Percentiles rank a stretch among this genome's conserved stretches.
phyloP scores from a whole-genome alignment of 345 rosid species.

The Aurinia saxatilis region DNA sequence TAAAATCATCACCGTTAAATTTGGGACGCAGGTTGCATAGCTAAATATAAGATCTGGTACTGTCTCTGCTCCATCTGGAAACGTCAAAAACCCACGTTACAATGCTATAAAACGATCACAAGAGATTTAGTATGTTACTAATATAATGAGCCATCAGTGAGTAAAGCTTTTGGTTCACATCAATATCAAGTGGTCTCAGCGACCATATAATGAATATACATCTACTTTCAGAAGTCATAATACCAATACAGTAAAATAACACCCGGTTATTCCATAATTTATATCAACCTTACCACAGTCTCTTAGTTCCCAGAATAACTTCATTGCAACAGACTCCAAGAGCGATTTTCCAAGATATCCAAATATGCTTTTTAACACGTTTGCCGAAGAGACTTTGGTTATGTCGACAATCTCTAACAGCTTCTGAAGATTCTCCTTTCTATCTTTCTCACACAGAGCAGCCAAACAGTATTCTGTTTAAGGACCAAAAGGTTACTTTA shows the following conservation, averaged over 20 bases:
- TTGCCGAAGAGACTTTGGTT: conserved; percentile 43
- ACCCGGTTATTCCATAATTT: background rate
- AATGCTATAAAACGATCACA: background rate
- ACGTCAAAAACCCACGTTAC: conserved; percentile 8
- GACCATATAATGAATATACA: background rate
- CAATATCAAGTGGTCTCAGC: background rate
- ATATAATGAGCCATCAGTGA: background rate
- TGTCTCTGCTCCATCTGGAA: conserved; percentile 48
- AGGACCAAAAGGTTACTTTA: background rate
- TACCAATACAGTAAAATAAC: background rate
- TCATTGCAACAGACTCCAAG: conserved; percentile 45
- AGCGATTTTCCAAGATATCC: conserved; percentile 54
- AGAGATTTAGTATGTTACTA: background rate
- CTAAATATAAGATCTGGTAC: conserved; percentile 49
- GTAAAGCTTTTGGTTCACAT: too few relatives aligned
- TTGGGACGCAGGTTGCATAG: conserved; percentile 52
- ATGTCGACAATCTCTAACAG: conserved; percentile 58
- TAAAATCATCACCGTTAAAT: conserved; percentile 71
- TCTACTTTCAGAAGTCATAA: background rate
- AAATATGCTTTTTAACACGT: conserved; percentile 40
- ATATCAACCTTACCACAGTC: conserved; percentile 36
- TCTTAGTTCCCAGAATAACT: conserved; percentile 46
- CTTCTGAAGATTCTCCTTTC: conserved; percentile 42
- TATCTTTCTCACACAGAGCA: conserved; percentile 65
- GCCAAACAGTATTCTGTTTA: conserved; percentile 59